Evolutionary conservation across 306 rosid species (phyloP), one percentile per base, ranked within the genome.

Genomic region (Pachyrhizus erosus): DNA sequence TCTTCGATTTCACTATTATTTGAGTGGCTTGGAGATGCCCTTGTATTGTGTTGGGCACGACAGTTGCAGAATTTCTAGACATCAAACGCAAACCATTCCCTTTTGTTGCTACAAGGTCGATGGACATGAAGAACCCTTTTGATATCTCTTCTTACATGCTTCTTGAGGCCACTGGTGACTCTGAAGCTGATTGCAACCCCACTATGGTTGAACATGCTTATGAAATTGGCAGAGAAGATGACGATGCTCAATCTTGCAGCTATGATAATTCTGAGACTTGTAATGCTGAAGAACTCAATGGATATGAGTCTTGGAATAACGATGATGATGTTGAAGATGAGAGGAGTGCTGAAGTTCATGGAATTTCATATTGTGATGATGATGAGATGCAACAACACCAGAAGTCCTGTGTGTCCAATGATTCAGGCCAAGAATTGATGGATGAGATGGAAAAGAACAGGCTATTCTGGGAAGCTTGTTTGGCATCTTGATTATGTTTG

Each of bases 391-490:
- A 77, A 66, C 57, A 69, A 62, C 83, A 62, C 13, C 80, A 79
- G 20, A 90, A 91, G 80, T 83, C 94, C 0, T 65, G 75, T 66
- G 94, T 75, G 18, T 87, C 96, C 68, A 88, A 79, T 26, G 94
- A 92, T 82, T 92, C 97, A 39, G 84, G 89, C 0, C 72, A 81
- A 31, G 87, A 87, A 84, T 48, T 72, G 76, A 7, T 87, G 83
- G 92, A 91, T 84, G 99, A 93, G 90, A 83, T 73, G 88, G 99
- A 96, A 79, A 92, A 88, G 89, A 96, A 83, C 84, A 86, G 84
- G 88, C 70, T 78, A 0, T 96, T 96, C 80, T 96, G 99, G 99
- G 99, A 96, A 86, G 81, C 97, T 82, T 96, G 99, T 73, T 84
- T 96, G 89, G 97, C 97, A 15, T 94, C 99, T 12, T 96, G 68